Conservation (phyloP, 2,329 filamentous ascomycete genomes). For the Paecilomyces formosus region DNA sequence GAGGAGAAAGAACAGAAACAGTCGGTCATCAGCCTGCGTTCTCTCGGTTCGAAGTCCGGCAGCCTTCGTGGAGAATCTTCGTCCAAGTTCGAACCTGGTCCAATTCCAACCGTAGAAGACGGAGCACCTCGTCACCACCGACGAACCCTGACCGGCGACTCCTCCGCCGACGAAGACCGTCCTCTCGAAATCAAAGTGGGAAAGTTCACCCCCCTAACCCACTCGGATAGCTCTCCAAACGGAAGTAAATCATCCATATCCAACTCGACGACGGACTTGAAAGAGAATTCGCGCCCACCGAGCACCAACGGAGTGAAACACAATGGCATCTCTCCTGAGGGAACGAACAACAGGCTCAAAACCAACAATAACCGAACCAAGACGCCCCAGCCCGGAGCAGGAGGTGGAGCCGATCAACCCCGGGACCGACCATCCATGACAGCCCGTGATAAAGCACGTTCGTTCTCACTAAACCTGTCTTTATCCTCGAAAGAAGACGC, state of each 20-base stretch:
- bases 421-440: background rate
- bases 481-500: conserved; percentile 12
- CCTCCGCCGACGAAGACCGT: conserved; percentile 71
- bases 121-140: conserved; percentile 36
- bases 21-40: conserved; percentile 9
- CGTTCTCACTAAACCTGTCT: background rate
- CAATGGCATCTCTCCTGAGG: background rate
- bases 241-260: conserved; percentile 1
- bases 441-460: background rate
- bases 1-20: conserved; percentile 11
- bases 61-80: background rate
- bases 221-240: conserved; percentile 12
- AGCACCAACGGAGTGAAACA: background rate
- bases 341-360: too few species aligned
- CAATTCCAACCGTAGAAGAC: conserved; percentile 11
- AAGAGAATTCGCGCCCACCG: conserved; percentile 1
- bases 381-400: background rate
- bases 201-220: conserved; percentile 15
- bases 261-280: background rate
- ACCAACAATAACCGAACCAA: background rate
- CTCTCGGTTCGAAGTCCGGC: conserved; percentile 1
- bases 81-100: conserved; percentile 13
- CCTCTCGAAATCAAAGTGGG: conserved; percentile 73
- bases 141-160: conserved; percentile 42
- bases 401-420: background rate